Evolutionary conservation across 2,329 filamentous ascomycete species (phyloP).

Genomic region (Colletotrichum cordylinicola): DNA sequence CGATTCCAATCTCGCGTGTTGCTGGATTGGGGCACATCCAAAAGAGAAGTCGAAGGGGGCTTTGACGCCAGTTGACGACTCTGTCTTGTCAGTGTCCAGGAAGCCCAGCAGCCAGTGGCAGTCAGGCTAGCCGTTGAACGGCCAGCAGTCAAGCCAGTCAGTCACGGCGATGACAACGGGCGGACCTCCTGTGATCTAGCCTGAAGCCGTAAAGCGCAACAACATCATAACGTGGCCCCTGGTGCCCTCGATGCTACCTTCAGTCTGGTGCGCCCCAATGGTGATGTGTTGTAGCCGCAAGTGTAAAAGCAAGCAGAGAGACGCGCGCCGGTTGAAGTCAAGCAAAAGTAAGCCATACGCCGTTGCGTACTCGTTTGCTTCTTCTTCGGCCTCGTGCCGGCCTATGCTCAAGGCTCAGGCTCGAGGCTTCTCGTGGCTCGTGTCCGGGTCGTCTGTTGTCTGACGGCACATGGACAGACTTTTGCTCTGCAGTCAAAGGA

Average conservation of each 20-base stretch:
- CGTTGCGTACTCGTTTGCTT: not conserved
- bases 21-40: constrained; percentile 1
- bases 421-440: not conserved
- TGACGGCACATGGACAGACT: not conserved
- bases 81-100: not conserved
- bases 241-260: not conserved
- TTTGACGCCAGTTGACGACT: not conserved
- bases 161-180: constrained; percentile 8
- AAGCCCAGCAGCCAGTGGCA: not conserved
- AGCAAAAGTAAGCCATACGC: not conserved
- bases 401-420: not conserved
- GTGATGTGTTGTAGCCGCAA: not conserved
- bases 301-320: constrained; percentile 6
- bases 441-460: not conserved
- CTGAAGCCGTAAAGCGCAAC: not conserved
- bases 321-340: constrained; percentile 1
- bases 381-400: not conserved
- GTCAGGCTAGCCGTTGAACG: constrained; percentile 4
- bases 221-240: not conserved
- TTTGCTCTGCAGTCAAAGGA: not conserved
- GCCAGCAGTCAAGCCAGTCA: constrained; percentile 4
- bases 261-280: not conserved
- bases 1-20: constrained; percentile 6
- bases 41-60: not conserved
- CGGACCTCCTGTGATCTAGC: constrained; percentile 6